phyloP scores from a whole-genome alignment of 208 protist species.

The Acanthamoeba quina region DNA sequence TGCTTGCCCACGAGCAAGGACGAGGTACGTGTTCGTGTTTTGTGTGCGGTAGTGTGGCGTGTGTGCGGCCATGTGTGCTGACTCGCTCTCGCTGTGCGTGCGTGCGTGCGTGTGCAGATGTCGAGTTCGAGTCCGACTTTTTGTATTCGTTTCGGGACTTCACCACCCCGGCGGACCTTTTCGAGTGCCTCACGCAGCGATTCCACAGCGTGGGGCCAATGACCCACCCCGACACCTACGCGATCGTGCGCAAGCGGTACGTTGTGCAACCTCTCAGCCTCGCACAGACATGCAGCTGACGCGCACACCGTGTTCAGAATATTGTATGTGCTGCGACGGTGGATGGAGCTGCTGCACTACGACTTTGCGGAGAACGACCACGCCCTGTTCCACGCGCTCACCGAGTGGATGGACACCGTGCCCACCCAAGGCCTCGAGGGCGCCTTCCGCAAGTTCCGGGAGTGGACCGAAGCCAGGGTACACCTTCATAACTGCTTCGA shows the following conservation, averaged over 20 bases:
- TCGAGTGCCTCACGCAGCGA: slow-evolving; percentile 60
- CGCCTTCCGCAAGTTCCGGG: slow-evolving; percentile 42
- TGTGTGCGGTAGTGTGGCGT: neutral
- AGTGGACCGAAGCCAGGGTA: slow-evolving; percentile 19
- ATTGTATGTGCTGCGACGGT: slow-evolving; percentile 8
- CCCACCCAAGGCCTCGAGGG: slow-evolving; percentile 28
- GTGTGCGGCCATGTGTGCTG: neutral
- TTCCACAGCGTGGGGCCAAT: slow-evolving; percentile 61
- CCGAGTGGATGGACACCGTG: slow-evolving; percentile 35
- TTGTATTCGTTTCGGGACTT: slow-evolving; percentile 51
- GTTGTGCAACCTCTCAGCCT: neutral
- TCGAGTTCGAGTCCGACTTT: slow-evolving; percentile 63
- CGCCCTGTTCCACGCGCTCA: slow-evolving; percentile 36
- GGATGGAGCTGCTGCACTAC: slow-evolving; percentile 60
- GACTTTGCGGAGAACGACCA: slow-evolving; percentile 66
- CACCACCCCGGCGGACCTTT: slow-evolving; percentile 10
- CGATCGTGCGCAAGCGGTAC: slow-evolving; percentile 35
- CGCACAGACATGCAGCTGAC: too few relatives aligned
- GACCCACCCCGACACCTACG: slow-evolving; percentile 49
- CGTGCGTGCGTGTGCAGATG: too few relatives aligned
- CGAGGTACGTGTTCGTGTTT: neutral
- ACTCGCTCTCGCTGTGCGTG: neutral
- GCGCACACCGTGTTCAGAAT: neutral
- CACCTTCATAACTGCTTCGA: neutral
- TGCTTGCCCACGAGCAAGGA: slow-evolving; percentile 37